phyloP scores from a whole-genome alignment of 2,329 filamentous ascomycete genomes.

The Paraconiothyrium sp. region DNA sequence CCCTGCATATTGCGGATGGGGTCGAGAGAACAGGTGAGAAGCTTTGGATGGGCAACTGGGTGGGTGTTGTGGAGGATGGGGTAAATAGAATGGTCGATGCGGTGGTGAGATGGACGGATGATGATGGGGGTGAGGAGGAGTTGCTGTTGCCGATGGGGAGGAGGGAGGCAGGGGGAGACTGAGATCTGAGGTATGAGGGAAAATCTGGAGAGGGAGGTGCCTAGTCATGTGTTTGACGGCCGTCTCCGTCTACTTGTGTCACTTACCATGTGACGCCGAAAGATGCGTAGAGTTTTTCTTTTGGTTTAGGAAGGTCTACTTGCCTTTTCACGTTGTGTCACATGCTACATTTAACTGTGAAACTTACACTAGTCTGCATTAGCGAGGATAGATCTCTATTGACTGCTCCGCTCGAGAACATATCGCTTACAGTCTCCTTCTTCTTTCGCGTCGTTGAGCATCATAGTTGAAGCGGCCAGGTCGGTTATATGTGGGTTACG shows the following conservation, averaged over 20 bases:
- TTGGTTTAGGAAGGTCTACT: background rate
- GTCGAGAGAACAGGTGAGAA: slow-evolving; percentile 1
- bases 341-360: background rate
- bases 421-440: background rate
- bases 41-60: background rate
- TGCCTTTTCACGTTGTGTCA: background rate
- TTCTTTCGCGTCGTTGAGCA: background rate
- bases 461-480: background rate
- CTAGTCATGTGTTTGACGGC: background rate
- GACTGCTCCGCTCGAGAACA: background rate
- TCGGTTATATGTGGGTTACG: background rate
- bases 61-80: slow-evolving; percentile 3
- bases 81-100: slow-evolving; percentile 1
- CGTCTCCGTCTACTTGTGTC: background rate
- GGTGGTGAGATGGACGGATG: slow-evolving; percentile 12
- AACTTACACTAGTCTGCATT: background rate
- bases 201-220: background rate
- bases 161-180: background rate
- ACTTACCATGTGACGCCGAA: background rate
- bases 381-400: background rate
- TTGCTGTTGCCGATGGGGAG: slow-evolving; percentile 11
- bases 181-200: background rate
- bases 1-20: slow-evolving; percentile 5
- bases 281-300: background rate
- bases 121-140: slow-evolving; percentile 1